Percentiles rank a stretch among this genome's conserved stretches.
Conservation (phyloP, 192 early-diverging fungal genomes). For the Rhizoclosmatium globosum region DNA sequence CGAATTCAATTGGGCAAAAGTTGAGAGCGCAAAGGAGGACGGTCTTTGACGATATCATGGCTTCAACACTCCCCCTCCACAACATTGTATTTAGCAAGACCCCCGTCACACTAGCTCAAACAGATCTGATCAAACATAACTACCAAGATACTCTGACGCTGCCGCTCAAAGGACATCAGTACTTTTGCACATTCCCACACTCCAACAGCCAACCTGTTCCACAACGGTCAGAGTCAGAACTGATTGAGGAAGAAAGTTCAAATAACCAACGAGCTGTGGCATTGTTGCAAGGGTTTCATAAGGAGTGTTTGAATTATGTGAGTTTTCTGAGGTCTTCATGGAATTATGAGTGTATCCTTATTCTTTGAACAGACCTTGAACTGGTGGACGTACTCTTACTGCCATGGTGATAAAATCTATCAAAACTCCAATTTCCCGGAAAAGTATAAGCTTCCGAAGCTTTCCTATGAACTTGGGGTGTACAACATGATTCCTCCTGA, state of each 20-base stretch:
- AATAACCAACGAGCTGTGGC: slow-evolving; percentile 9
- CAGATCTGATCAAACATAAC: not conserved
- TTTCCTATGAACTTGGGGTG: slow-evolving; percentile 40
- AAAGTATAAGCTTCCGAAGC: not conserved
- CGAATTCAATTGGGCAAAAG: no score
- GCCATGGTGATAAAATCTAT: slow-evolving; percentile 68
- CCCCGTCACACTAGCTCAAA: not conserved
- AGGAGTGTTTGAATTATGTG: slow-evolving; percentile 19
- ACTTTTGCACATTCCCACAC: not conserved
- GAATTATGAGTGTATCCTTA: not conserved
- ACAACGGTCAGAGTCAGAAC: not conserved
- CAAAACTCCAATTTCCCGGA: slow-evolving; percentile 64
- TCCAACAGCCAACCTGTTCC: not conserved
- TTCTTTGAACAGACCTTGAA: slow-evolving; percentile 38
- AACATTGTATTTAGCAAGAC: not conserved
- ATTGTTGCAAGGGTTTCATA: slow-evolving; percentile 5
- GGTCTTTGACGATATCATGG: no score
- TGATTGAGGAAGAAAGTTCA: not conserved
- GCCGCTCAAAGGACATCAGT: not conserved
- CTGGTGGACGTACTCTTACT: slow-evolving; percentile 91
- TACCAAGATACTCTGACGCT: not conserved
- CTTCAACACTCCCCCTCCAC: not conserved
- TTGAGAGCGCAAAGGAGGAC: no score
- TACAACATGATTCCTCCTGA: slow-evolving; percentile 7
- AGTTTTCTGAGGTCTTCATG: not conserved